Conservation (phyloP, 2,329 filamentous ascomycete genomes). For the Cladophialophora psammophila region DNA sequence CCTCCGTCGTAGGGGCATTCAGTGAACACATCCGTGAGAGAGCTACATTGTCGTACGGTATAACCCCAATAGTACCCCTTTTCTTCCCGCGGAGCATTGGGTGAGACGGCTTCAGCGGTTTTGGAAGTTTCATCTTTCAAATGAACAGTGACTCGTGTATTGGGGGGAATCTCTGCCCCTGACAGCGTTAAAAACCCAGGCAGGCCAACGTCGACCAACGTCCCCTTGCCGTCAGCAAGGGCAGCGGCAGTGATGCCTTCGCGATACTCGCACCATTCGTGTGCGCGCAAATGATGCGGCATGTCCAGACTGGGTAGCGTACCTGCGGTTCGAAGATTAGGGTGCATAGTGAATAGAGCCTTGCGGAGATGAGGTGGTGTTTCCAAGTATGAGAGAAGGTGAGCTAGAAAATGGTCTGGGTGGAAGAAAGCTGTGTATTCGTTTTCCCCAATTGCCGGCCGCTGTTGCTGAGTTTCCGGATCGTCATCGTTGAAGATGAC, state of each 20-base stretch:
- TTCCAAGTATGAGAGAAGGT: constrained; percentile 82
- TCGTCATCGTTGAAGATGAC: constrained; percentile 77
- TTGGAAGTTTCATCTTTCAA: constrained; percentile 46
- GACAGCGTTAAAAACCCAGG: constrained; percentile 59
- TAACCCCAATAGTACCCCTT: constrained; percentile 90
- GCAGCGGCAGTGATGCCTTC: constrained; percentile 73
- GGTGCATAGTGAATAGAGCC: constrained; percentile 77
- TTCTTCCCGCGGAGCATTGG: constrained; percentile 73
- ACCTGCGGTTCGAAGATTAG: constrained; percentile 76
- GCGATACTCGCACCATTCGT: constrained; percentile 80
- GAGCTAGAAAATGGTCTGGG: constrained; percentile 79
- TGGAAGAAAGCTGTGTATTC: constrained; percentile 73
- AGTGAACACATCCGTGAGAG: constrained; percentile 77
- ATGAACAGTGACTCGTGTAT: constrained; percentile 76
- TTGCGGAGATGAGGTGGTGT: constrained; percentile 82
- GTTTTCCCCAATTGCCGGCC: constrained; percentile 48
- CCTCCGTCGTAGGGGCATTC: constrained; percentile 77
- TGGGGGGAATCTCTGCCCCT: constrained; percentile 67
- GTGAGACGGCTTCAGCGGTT: constrained; percentile 68
- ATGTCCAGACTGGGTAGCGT: constrained; percentile 80
- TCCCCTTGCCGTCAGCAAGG: constrained; percentile 61
- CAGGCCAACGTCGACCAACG: constrained; percentile 61
- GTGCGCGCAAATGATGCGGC: constrained; percentile 78
- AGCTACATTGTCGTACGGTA: constrained; percentile 69
- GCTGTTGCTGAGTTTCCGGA: constrained; percentile 43